phyloP scores from a whole-genome alignment of 768 basidiomycete species.

The Suillus brevipes region DNA sequence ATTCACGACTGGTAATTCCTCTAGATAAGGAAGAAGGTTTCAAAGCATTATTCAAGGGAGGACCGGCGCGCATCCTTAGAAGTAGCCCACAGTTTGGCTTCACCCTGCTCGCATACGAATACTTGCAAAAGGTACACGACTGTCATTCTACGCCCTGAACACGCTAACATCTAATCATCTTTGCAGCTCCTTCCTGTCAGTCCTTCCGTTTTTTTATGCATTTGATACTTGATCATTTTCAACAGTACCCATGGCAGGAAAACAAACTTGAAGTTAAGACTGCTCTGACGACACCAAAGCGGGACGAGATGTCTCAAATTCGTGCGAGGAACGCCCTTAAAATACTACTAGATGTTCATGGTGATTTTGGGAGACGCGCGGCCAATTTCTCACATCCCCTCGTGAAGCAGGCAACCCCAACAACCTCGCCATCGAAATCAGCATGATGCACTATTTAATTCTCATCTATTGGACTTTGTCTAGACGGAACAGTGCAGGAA shows the following conservation, averaged over 20 bases:
- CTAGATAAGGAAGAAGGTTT: constrained; percentile 88
- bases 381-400: constrained; percentile 34
- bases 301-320: constrained; percentile 83
- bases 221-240: constrained; percentile 3
- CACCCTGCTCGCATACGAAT: constrained; percentile 80
- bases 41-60: constrained; percentile 88
- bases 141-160: not conserved
- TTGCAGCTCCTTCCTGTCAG: constrained; percentile 35
- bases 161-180: constrained; percentile 3
- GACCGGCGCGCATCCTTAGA: constrained; percentile 82
- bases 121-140: constrained; percentile 59
- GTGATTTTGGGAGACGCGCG: constrained; percentile 76
- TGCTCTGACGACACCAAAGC: constrained; percentile 58
- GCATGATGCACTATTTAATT: constrained; percentile 15
- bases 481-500: not conserved
- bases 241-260: constrained; percentile 81
- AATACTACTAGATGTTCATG: constrained; percentile 85
- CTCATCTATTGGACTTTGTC: constrained; percentile 2
- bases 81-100: constrained; percentile 96
- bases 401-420: constrained; percentile 12
- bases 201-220: constrained; percentile 6
- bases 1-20: constrained; percentile 15
- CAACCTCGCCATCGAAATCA: constrained; percentile 16
- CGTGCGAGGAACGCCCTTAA: constrained; percentile 95
- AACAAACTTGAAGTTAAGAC: constrained; percentile 69